These are phyloP conservation scores for Pholiota adiposa DNA, from an alignment of 1,284 basidiomycete species.

Conservation along the genomic window DNA sequence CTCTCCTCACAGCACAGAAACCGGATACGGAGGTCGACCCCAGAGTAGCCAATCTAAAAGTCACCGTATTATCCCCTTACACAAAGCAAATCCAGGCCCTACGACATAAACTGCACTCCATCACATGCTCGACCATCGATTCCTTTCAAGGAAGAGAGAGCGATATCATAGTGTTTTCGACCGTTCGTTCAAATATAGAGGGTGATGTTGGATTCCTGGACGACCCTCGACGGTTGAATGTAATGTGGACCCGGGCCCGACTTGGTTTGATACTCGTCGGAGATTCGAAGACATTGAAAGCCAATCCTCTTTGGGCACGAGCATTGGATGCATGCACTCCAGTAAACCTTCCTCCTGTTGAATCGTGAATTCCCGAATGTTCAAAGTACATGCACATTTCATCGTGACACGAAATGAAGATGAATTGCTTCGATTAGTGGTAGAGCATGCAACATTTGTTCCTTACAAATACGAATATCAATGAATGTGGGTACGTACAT, in stretches of 20 bases:
- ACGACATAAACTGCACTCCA: slow-evolving; percentile 42
- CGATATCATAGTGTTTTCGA: slow-evolving; percentile 72
- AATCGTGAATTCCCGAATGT: not conserved
- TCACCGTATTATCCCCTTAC: slow-evolving; percentile 65
- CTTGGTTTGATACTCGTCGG: slow-evolving; percentile 69
- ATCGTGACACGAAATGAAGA: too few relatives aligned
- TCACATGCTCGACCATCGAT: slow-evolving; percentile 65
- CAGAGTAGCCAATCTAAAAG: slow-evolving; percentile 32
- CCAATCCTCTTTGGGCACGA: slow-evolving; percentile 51
- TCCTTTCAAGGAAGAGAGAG: slow-evolving; percentile 80
- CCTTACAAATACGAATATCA: not conserved
- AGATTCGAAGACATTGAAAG: slow-evolving; percentile 58
- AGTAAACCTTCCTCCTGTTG: not conserved
- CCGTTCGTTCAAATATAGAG: slow-evolving; percentile 64
- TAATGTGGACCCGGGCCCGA: slow-evolving; percentile 76
- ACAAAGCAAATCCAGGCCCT: slow-evolving; percentile 55
- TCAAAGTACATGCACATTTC: not conserved
- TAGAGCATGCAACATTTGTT: not conserved
- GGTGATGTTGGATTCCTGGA: slow-evolving; percentile 74
- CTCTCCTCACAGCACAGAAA: slow-evolving; percentile 39
- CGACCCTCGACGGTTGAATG: slow-evolving; percentile 69
- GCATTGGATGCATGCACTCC: slow-evolving; percentile 50
- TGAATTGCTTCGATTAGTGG: not conserved
- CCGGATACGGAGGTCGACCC: slow-evolving; percentile 18
- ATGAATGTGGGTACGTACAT: not conserved